These are phyloP conservation scores for Blastobotrys illinoisensis DNA, from an alignment of 1,139 yeast genomes.

Conservation along the genomic window DNA sequence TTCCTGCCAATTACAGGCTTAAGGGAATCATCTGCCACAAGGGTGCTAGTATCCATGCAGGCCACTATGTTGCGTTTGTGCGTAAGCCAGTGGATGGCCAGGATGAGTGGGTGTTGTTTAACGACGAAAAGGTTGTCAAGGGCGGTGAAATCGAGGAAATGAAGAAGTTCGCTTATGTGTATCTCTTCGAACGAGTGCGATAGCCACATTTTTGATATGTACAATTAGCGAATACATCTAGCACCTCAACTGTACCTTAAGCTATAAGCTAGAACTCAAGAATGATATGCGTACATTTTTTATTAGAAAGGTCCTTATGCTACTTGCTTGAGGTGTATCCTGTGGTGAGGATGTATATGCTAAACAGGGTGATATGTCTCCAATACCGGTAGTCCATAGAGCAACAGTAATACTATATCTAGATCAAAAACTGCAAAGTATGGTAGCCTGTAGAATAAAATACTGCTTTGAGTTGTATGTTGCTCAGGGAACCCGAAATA, in stretches of 20 bases:
- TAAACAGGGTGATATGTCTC: no score
- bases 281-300: no score
- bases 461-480: not conserved
- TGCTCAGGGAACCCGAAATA: not conserved
- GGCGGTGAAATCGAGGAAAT: conserved; percentile 56
- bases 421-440: no score
- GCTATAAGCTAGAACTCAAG: not conserved
- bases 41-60: conserved; percentile 91
- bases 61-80: conserved; percentile 88
- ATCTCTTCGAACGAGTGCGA: conserved; percentile 31
- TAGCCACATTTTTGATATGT: no score
- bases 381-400: no score
- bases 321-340: no score
- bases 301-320: no score
- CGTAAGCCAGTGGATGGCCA: conserved; percentile 38
- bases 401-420: no score
- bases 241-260: no score
- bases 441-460: no score
- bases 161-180: conserved; percentile 50
- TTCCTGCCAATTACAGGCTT: conserved; percentile 45
- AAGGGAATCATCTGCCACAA: conserved; percentile 85
- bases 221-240: no score
- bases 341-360: no score
- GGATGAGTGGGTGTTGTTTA: conserved; percentile 75
- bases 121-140: conserved; percentile 87